Conservation (phyloP, 176 grass and related monocot genomes). For the Carex kokanica region DNA sequence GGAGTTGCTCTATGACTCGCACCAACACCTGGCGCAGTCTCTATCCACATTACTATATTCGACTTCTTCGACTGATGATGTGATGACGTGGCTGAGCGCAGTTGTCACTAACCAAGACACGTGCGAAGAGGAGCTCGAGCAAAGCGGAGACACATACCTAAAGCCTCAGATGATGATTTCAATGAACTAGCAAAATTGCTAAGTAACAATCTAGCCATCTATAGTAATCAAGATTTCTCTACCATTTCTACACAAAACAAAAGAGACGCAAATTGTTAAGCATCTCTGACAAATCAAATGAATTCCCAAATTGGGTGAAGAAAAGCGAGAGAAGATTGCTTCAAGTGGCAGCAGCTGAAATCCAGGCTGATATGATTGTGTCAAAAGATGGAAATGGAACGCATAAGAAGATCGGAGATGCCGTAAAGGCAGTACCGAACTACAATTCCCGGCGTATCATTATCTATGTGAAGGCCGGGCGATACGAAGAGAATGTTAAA, state of each 20-base stretch:
- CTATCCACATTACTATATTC: not conserved
- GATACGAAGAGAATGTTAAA: slow-evolving; percentile 43
- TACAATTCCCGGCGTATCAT: slow-evolving; percentile 33
- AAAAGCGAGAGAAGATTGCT: slow-evolving; percentile 41
- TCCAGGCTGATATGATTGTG: slow-evolving; percentile 46
- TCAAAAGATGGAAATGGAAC: slow-evolving; percentile 37
- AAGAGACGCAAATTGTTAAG: slow-evolving; percentile 31
- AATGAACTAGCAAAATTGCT: slow-evolving; percentile 42
- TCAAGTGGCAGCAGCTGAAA: slow-evolving; percentile 12
- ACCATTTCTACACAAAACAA: slow-evolving; percentile 36
- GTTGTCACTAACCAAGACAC: slow-evolving; percentile 63
- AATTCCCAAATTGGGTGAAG: slow-evolving; percentile 49
- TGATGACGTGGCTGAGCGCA: slow-evolving; percentile 55
- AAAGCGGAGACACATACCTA: slow-evolving; percentile 24
- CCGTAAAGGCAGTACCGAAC: slow-evolving; percentile 39
- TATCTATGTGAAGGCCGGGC: slow-evolving; percentile 42
- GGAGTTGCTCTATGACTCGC: slow-evolving; percentile 47
- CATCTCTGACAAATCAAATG: not conserved
- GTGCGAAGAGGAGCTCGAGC: slow-evolving; percentile 38
- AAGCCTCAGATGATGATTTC: slow-evolving; percentile 35
- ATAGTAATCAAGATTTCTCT: slow-evolving; percentile 36
- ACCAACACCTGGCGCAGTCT: slow-evolving; percentile 34
- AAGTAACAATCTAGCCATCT: slow-evolving; percentile 66
- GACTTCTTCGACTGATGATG: slow-evolving; percentile 31
- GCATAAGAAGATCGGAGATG: slow-evolving; percentile 32